Conservation (phyloP, 75 land plant genomes). For the Pseudotsuga menziesii region DNA sequence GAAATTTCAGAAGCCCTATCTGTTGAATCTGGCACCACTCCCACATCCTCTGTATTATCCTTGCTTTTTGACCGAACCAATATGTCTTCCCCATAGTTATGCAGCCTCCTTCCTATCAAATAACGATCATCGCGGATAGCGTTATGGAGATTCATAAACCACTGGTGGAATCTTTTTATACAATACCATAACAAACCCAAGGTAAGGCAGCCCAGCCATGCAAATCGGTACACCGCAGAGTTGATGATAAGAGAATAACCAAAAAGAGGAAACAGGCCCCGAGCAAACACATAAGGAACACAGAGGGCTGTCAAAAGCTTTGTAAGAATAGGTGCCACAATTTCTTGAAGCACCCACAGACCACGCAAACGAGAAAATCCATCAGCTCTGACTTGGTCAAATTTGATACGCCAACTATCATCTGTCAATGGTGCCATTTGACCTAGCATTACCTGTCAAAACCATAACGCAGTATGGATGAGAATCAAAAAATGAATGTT, state of each 20-base stretch:
- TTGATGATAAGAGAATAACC: conserved; percentile 81
- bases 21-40: background rate
- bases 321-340: conserved; percentile 73
- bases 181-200: conserved; percentile 52
- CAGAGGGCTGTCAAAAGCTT: conserved; percentile 85
- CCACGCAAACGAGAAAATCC: conserved; percentile 83
- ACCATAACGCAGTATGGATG: background rate
- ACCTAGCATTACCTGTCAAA: conserved; percentile 79
- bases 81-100: conserved; percentile 71
- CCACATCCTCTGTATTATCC: background rate
- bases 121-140: conserved; percentile 91
- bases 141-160: conserved; percentile 88
- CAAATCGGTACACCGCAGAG: conserved; percentile 91
- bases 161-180: conserved; percentile 35
- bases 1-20: background rate
- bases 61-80: background rate
- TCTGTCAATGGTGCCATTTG: conserved; percentile 75
- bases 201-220: conserved; percentile 84
- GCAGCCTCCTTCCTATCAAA: conserved; percentile 84
- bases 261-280: conserved; percentile 79
- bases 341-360: conserved; percentile 75
- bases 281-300: conserved; percentile 84
- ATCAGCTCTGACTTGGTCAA: conserved; percentile 86
- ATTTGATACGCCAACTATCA: conserved; percentile 86
- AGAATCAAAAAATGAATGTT: no score